phyloP scores from a whole-genome alignment of 352 stramenopile genomes.

The Discostella stelligera region DNA sequence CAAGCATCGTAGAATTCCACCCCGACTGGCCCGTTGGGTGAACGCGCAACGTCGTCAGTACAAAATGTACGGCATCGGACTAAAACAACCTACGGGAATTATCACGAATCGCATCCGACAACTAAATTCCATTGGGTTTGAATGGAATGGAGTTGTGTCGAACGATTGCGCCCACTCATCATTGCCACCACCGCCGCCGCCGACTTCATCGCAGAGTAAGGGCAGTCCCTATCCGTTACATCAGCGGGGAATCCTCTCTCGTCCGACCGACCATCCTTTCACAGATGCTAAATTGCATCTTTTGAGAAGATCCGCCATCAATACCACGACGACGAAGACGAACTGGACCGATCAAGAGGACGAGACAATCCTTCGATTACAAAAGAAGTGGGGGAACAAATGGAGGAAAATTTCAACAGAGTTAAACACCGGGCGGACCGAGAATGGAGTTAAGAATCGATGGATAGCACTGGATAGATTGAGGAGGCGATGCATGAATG shows the following conservation, averaged over 20 bases:
- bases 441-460: constrained; percentile 18
- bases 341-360: constrained; percentile 18
- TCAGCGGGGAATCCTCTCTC: too few relatives aligned
- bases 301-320: background rate
- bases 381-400: constrained; percentile 5
- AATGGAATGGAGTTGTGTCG: constrained; percentile 14
- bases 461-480: background rate
- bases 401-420: constrained; percentile 16
- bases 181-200: background rate
- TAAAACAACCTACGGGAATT: constrained; percentile 24
- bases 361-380: constrained; percentile 2
- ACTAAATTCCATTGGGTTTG: constrained; percentile 34
- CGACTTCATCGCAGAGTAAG: background rate
- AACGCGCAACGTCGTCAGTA: constrained; percentile 32
- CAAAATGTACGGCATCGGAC: constrained; percentile 27
- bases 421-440: constrained; percentile 1
- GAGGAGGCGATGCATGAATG: background rate
- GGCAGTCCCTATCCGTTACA: background rate
- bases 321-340: background rate
- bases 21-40: constrained; percentile 31
- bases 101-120: constrained; percentile 28
- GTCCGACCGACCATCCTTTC: background rate
- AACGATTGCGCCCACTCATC: background rate
- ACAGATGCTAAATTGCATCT: background rate
- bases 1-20: constrained; percentile 10